A percentile compares a stretch with the other conserved stretches of the same genome.
Conservation (phyloP, 495 filamentous ascomycete species). For the Talaromyces ruber region DNA sequence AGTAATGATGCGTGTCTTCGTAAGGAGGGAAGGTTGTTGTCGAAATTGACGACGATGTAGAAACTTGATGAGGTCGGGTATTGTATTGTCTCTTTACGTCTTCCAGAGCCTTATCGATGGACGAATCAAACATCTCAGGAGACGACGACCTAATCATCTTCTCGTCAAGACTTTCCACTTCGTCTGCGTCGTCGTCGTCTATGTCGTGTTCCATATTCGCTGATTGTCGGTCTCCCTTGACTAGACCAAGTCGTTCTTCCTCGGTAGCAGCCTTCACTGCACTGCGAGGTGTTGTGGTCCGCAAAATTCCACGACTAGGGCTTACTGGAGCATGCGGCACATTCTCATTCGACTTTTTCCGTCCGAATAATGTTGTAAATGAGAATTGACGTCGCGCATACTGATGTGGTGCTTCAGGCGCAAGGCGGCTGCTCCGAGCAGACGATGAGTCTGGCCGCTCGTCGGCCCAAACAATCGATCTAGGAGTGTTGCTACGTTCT, state of each 20-base stretch:
- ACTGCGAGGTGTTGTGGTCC: constrained; percentile 30
- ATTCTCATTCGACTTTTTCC: constrained; percentile 28
- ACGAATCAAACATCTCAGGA: constrained; percentile 14
- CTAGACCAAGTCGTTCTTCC: constrained; percentile 81
- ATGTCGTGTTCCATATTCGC: constrained; percentile 14
- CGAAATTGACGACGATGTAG: constrained; percentile 21
- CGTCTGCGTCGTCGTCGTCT: constrained; percentile 17
- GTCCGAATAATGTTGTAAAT: constrained; percentile 73
- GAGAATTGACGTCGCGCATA: constrained; percentile 73
- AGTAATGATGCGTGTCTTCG: constrained; percentile 19
- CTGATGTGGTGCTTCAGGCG: constrained; percentile 18
- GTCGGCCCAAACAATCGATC: constrained; percentile 34
- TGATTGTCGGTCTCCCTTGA: constrained; percentile 56
- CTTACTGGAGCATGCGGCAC: constrained; percentile 22
- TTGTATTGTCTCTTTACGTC: constrained; percentile 10
- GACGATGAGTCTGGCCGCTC: constrained; percentile 11
- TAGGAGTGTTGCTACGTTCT: constrained; percentile 24
- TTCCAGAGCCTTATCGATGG: background rate
- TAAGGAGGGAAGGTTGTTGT: constrained; percentile 26
- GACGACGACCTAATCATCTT: constrained; percentile 20
- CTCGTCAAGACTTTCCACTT: constrained; percentile 22
- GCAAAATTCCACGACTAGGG: constrained; percentile 27
- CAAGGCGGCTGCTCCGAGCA: constrained; percentile 10
- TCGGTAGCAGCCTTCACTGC: constrained; percentile 56
- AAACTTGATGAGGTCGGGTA: constrained; percentile 16